A percentile compares a stretch with the other conserved stretches of the same genome.
These are phyloP conservation scores for Aspergillus sp. DNA, from an alignment of 2,329 filamentous ascomycete species.

Conservation along the genomic window DNA sequence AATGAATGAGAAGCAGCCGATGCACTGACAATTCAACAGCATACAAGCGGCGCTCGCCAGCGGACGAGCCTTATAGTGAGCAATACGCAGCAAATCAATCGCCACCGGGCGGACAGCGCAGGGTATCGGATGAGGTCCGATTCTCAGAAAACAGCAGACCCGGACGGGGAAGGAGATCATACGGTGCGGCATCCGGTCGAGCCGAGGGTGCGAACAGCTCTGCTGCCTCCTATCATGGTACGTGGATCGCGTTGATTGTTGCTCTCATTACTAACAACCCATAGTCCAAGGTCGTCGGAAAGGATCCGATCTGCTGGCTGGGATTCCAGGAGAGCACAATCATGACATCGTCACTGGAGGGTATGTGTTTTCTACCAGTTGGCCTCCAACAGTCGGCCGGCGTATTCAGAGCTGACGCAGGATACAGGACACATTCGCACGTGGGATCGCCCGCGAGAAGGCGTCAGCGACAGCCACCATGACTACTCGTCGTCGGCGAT, in stretches of 20 bases:
- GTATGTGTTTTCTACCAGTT: constrained; percentile 40
- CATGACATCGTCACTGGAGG: constrained; percentile 82
- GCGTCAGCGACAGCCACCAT: constrained; percentile 19
- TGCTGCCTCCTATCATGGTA: constrained; percentile 84
- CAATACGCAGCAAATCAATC: constrained; percentile 34
- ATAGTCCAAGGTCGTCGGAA: constrained; percentile 72
- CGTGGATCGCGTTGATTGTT: constrained; percentile 28
- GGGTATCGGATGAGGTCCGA: constrained; percentile 58
- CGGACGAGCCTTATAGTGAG: constrained; percentile 26
- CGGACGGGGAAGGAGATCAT: constrained; percentile 42
- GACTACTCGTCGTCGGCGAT: constrained; percentile 11
- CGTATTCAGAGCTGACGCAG: constrained; percentile 6
- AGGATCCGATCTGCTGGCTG: constrained; percentile 79
- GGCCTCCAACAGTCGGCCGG: not conserved
- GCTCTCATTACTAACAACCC: constrained; percentile 1
- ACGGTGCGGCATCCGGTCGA: constrained; percentile 71
- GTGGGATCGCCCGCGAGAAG: constrained; percentile 56
- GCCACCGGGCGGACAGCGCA: constrained; percentile 54
- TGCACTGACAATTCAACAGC: constrained; percentile 15
- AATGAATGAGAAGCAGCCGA: not conserved
- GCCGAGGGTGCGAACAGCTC: constrained; percentile 70
- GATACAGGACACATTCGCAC: constrained; percentile 61
- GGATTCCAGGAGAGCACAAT: constrained; percentile 92
- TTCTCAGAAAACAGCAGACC: constrained; percentile 51
- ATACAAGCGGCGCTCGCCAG: constrained; percentile 29